These are phyloP conservation scores for Prosopis cineraria DNA, from an alignment of 306 rosid species.

Conservation along the genomic window DNA sequence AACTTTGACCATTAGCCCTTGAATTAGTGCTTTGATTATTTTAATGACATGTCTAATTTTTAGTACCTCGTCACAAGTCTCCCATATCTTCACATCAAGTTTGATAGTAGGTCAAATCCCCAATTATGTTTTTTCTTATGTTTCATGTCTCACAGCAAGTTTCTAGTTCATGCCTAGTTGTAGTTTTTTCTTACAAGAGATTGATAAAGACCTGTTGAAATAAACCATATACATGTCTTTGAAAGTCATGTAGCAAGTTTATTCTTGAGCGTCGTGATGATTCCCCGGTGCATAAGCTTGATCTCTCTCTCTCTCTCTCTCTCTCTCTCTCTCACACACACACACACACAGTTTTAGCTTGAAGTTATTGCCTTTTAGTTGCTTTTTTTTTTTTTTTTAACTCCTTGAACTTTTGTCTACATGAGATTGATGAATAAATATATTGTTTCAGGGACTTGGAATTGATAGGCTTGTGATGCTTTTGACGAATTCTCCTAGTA, in stretches of 20 bases:
- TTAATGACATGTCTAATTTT: too few relatives aligned
- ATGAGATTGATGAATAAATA: slow-evolving; percentile 24
- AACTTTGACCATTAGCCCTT: too few relatives aligned
- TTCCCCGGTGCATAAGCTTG: not conserved
- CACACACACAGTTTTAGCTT: not conserved
- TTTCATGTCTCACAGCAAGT: not conserved
- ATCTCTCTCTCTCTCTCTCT: too few relatives aligned
- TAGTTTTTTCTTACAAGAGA: slow-evolving; percentile 11
- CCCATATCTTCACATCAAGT: not conserved
- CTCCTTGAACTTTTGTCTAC: not conserved
- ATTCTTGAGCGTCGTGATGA: not conserved
- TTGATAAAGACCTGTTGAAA: not conserved
- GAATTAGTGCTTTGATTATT: too few relatives aligned
- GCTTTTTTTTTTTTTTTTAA: not conserved
- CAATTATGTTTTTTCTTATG: not conserved
- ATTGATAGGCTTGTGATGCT: slow-evolving; percentile 97
- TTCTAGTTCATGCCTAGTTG: not conserved
- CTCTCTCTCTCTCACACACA: too few relatives aligned
- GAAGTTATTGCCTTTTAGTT: not conserved
- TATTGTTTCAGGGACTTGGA: slow-evolving; percentile 84
- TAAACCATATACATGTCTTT: not conserved
- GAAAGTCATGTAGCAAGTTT: not conserved
- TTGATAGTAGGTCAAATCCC: slow-evolving; percentile 1
- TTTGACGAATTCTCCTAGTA: slow-evolving; percentile 85
- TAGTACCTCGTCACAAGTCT: too few relatives aligned